These are phyloP conservation scores for Cladophialophora yegresii DNA, from an alignment of 2,329 filamentous ascomycete genomes.

Conservation along the genomic window DNA sequence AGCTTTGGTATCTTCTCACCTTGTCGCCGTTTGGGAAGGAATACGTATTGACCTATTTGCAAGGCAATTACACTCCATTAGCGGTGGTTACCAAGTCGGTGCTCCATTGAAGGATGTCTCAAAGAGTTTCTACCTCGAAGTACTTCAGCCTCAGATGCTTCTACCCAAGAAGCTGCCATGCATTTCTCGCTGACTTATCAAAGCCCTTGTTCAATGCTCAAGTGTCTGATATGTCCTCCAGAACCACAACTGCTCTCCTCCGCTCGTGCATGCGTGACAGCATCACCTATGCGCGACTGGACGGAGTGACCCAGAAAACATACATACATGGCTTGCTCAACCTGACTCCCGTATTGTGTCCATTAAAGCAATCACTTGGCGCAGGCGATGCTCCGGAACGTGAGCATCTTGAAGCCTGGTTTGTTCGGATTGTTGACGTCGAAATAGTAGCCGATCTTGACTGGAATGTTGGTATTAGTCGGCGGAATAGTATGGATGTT, in stretches of 20 bases:
- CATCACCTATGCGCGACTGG: background rate
- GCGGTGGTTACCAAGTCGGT: no score
- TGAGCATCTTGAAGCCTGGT: constrained; percentile 1
- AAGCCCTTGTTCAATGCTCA: background rate
- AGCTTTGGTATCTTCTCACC: no score
- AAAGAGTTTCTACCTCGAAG: no score
- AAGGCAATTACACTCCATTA: no score
- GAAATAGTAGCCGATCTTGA: constrained; percentile 4
- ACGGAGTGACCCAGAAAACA: background rate
- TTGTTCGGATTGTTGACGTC: background rate
- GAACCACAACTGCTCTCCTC: background rate
- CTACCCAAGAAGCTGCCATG: background rate
- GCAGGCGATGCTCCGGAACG: background rate
- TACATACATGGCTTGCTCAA: background rate
- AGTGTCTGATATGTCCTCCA: background rate
- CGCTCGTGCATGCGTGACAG: no score
- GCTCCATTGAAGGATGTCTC: no score
- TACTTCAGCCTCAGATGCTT: no score
- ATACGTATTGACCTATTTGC: no score
- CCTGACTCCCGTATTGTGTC: background rate
- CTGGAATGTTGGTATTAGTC: constrained; percentile 4
- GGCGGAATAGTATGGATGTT: background rate
- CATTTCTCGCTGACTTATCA: background rate
- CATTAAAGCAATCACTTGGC: background rate
- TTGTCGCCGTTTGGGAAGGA: no score